phyloP scores from a whole-genome alignment of 164 flowering plant genomes.

The Cinnamomum micranthum region DNA sequence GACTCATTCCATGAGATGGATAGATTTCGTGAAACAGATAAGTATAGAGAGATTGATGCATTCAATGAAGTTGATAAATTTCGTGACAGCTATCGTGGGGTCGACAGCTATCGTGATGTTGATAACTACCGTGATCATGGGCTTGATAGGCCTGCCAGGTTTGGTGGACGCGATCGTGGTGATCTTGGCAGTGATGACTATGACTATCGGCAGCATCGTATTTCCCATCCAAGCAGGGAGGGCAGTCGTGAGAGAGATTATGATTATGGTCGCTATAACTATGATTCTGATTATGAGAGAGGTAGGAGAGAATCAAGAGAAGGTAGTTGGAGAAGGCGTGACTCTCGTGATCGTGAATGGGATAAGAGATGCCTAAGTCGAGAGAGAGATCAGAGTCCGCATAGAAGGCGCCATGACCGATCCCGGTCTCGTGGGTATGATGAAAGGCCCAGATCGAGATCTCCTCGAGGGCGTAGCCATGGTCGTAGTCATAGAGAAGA shows the following conservation, averaged over 20 bases:
- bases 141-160: constrained; percentile 59
- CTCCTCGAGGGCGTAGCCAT: constrained; percentile 80
- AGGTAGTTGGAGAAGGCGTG: constrained; percentile 68
- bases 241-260: constrained; percentile 84
- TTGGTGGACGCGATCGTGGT: constrained; percentile 64
- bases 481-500: constrained; percentile 82
- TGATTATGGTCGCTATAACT: constrained; percentile 63
- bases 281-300: constrained; percentile 90
- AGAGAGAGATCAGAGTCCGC: constrained; percentile 78
- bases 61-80: constrained; percentile 50
- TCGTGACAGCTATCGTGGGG: constrained; percentile 44
- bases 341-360: constrained; percentile 63
- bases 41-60: constrained; percentile 40
- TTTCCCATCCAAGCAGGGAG: constrained; percentile 57
- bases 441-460: constrained; percentile 75
- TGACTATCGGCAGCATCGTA: constrained; percentile 51
- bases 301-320: constrained; percentile 54
- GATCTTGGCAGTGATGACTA: constrained; percentile 68
- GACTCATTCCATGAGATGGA: constrained; percentile 56
- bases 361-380: constrained; percentile 64
- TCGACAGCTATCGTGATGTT: constrained; percentile 33
- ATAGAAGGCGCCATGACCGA: constrained; percentile 51
- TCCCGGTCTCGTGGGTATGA: constrained; percentile 75
- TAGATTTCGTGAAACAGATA: constrained; percentile 41
- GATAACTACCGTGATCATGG: constrained; percentile 46